A percentile compares a stretch with the other conserved stretches of the same genome.
These are phyloP conservation scores for Triangularia setosa DNA, from an alignment of 2,329 filamentous ascomycete genomes.

Conservation along the genomic window DNA sequence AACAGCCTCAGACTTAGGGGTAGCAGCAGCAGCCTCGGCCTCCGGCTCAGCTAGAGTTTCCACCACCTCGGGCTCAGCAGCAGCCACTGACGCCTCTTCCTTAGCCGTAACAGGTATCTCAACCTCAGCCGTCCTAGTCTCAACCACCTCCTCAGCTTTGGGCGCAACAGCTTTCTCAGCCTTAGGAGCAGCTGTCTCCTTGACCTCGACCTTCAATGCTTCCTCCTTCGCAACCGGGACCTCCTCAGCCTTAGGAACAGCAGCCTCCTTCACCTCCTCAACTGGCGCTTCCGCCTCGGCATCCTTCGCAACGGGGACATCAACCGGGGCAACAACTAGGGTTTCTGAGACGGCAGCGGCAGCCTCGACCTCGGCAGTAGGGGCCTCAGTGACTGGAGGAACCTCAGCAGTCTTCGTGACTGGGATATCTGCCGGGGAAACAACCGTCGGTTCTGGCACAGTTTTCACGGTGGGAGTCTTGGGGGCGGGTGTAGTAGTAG, in stretches of 20 bases:
- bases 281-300: neutral
- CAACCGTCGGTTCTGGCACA: neutral
- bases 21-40: neutral
- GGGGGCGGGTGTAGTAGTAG: neutral
- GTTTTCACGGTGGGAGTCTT: neutral
- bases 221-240: neutral
- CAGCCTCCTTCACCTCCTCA: neutral
- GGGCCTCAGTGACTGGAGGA: neutral
- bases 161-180: neutral
- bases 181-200: neutral
- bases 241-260: neutral
- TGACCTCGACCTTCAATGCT: neutral
- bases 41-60: neutral
- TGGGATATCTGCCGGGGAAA: neutral
- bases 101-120: neutral
- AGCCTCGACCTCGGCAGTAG: neutral
- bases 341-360: neutral
- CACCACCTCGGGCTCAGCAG: neutral
- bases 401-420: neutral
- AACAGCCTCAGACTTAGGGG: neutral
- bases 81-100: neutral
- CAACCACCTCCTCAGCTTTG: neutral
- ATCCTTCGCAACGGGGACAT: neutral
- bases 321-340: neutral
- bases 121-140: neutral